These are phyloP conservation scores for Yarrowia porcina DNA, from an alignment of 805 yeast species.

Conservation along the genomic window DNA sequence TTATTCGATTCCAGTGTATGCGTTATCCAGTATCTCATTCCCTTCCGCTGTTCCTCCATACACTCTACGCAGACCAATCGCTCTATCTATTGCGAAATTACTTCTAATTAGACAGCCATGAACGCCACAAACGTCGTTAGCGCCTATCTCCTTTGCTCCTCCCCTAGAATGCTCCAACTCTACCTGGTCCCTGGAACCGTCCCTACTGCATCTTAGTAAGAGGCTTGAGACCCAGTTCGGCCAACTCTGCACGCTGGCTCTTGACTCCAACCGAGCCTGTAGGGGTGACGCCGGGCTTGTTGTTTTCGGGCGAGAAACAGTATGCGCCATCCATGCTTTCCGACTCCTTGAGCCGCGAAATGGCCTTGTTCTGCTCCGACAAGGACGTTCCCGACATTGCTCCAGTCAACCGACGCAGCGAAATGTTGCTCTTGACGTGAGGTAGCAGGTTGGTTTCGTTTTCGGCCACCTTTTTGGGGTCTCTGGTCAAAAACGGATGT, in stretches of 20 bases:
- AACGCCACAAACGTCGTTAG: no score
- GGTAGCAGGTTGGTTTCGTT: slow-evolving; percentile 39
- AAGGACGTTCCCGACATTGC: slow-evolving; percentile 29
- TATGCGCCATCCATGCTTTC: slow-evolving; percentile 23
- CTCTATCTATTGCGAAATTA: slow-evolving; percentile 18
- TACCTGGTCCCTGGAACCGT: neutral
- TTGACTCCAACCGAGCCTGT: slow-evolving; percentile 21
- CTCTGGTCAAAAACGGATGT: slow-evolving; percentile 45
- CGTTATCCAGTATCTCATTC: no score
- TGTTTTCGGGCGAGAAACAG: slow-evolving; percentile 17
- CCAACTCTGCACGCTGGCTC: slow-evolving; percentile 11
- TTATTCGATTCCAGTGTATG: no score
- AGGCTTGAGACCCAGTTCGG: slow-evolving; percentile 16
- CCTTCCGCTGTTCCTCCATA: no score
- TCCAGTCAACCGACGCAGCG: slow-evolving; percentile 22
- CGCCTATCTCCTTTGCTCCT: neutral
- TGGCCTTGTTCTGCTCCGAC: slow-evolving; percentile 16
- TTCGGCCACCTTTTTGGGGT: slow-evolving; percentile 29
- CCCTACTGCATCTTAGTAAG: slow-evolving; percentile 19
- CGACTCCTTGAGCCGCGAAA: slow-evolving; percentile 16
- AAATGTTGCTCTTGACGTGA: slow-evolving; percentile 32
- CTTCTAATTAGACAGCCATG: neutral
- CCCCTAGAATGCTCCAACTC: neutral
- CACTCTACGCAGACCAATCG: neutral
- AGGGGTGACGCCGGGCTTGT: slow-evolving; percentile 9